Base-by-base conservation (phyloP, 352 stramenopile species). In the Phytophthora lateralis region DNA sequence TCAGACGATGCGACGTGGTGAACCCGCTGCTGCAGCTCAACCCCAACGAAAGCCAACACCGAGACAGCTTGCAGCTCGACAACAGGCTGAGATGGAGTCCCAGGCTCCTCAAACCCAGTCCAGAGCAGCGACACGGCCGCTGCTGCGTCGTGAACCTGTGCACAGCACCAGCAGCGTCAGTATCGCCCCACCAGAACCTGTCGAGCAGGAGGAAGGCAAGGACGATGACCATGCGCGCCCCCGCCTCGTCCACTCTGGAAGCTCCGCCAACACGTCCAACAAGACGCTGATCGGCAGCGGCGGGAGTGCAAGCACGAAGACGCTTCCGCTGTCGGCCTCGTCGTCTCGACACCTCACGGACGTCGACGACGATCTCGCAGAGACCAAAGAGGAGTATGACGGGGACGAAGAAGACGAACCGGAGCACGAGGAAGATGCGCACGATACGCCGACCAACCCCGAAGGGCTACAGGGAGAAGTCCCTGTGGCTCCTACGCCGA, bases 221-320 rank as follows among this genome's bases (percentile, higher is more conserved):
- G 52, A 71, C 15, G 58, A 76, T 3, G 55, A 75, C n/a, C 50
- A 60, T 26, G 66, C 54, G 27, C 70, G 70, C 6, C 66, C 61
- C 32, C 55, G 66, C 41, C 53, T 75, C 4, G 58, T 75, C n/a
- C 50, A 69, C 12, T 66, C 66, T 47, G 57, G 66, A 27, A 73
- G 53, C 20, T 77, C 71, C 15, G 59, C 17, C 18, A 77, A 73
- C 55, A 85, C 75, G 6, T 85, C 74, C 11, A 83, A 79, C 51
- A 77, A 80, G 43, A 83, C 75, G 26, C 39, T 83, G 27, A 63
- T 83, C 8, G 74, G 74, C 14, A 81, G 71, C 29, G 71, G 71
- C 6, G 75, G 71, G 6, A 83, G 75, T 56, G 75, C 71, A 12
- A 83, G 75, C 39, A 83, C 75, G 18, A 83, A 83, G 66, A 83